Evolutionary conservation across 202 grass and related monocot genomes (phyloP), one percentile per base, ranked within the genome.

Genomic region (Elaeis oleifera): DNA sequence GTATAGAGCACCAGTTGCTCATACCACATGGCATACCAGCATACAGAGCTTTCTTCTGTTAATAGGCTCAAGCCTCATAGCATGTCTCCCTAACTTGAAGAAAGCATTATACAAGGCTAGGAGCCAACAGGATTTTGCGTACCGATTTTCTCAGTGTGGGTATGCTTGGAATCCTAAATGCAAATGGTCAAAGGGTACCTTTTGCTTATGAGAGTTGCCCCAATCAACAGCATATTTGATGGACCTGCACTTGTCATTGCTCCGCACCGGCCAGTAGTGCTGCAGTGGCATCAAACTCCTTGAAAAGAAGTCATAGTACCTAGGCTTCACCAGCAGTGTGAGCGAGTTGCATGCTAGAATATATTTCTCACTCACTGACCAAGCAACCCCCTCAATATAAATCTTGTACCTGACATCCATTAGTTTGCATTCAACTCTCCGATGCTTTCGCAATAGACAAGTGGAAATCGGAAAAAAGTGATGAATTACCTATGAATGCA

Each of bases 301-400:
- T 18, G 80, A 79, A 78, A 84, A 99, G 78, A 99, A 99, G 65
- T 99, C 94, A 53, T 89, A 84, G 63, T 82, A 99, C 61, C 60
- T 89, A 17, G 88, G 80, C 31, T 73, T 89, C 62, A 94, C 65
- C 56, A 99, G 51, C 49, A 99, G 36, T 57, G 85, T 78, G 79
- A 92, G 72, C 5, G 94, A 99, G 81, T 99, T 78, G 51, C 94
- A 99, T 73, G 82, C 88, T 65, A 99, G 65, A 73, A 94, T 99
- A 67, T 99, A 99, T 55, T 89, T 99, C 72, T 89, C 68, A 77
- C 94, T 99, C 56, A 99, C 77, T 5, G 94, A 99, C 85, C 88
- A 99, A 18, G 88, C 82, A 16, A 70, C 73, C 14, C 94, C 94
- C 76, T 99, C 94, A 11, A 89, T 73, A 74, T 92, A 99, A 27